These are phyloP conservation scores for Periconia sp. DNA, from an alignment of 2,329 filamentous ascomycete species.

Conservation along the genomic window DNA sequence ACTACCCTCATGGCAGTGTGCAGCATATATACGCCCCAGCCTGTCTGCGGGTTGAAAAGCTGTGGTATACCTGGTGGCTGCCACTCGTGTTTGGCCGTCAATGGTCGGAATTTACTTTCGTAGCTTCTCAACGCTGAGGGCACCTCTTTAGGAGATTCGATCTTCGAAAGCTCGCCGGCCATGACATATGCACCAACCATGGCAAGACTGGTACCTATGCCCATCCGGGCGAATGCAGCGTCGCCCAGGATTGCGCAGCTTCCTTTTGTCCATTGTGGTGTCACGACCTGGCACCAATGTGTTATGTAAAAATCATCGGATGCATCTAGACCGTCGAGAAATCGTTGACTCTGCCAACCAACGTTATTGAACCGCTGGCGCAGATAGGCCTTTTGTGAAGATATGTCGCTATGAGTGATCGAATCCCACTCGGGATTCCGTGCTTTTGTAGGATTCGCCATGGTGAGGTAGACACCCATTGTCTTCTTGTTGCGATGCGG, in stretches of 20 bases:
- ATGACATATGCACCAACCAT: constrained; percentile 48
- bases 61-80: constrained; percentile 20
- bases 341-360: constrained; percentile 41
- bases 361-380: constrained; percentile 35
- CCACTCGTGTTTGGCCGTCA: constrained; percentile 19
- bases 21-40: constrained; percentile 30
- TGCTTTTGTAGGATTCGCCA: constrained; percentile 21
- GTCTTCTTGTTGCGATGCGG: constrained; percentile 33
- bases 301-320: constrained; percentile 52
- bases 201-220: constrained; percentile 39
- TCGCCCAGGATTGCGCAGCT: constrained; percentile 42
- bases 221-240: constrained; percentile 43
- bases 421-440: constrained; percentile 21
- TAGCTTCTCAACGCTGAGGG: constrained; percentile 26
- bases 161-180: constrained; percentile 43
- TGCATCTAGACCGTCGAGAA: constrained; percentile 44
- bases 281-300: constrained; percentile 37
- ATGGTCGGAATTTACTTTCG: constrained; percentile 24
- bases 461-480: constrained; percentile 32
- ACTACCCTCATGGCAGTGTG: constrained; percentile 21
- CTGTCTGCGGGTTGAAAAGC: constrained; percentile 37
- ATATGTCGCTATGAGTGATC: constrained; percentile 34
- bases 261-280: constrained; percentile 34
- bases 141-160: constrained; percentile 19
- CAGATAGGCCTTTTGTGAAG: constrained; percentile 51